These are phyloP conservation scores for Kurtzmaniella quercitrusa DNA, from an alignment of 1,139 yeast genomes.

Conservation along the genomic window DNA sequence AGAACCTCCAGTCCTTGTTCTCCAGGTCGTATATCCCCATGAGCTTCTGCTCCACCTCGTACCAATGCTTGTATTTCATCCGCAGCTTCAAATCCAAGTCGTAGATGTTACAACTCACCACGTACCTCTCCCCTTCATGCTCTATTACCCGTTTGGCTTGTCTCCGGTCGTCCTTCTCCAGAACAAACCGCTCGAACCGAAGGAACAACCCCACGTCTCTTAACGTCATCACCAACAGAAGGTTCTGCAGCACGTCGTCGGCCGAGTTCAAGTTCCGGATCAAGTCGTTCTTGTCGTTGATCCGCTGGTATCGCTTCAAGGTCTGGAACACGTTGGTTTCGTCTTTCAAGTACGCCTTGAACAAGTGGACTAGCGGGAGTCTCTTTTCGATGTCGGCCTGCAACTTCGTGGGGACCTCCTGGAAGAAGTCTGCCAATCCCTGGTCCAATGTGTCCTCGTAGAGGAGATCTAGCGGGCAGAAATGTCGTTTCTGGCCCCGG, in stretches of 20 bases:
- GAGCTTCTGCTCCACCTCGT: constrained; percentile 31
- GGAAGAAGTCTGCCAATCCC: constrained; percentile 33
- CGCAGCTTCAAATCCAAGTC: constrained; percentile 43
- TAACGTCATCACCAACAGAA: constrained; percentile 50
- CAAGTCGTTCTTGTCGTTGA: constrained; percentile 30
- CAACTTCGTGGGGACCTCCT: constrained; percentile 21
- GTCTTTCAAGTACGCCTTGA: constrained; percentile 23
- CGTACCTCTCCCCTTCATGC: constrained; percentile 24
- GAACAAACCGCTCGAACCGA: constrained; percentile 34
- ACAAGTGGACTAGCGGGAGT: constrained; percentile 28
- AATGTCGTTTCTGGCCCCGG: constrained; percentile 31
- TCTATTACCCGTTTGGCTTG: constrained; percentile 28
- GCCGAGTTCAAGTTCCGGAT: constrained; percentile 31
- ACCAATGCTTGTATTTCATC: constrained; percentile 40
- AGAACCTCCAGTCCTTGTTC: constrained; percentile 35
- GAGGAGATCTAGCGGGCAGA: constrained; percentile 42
- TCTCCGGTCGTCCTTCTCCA: constrained; percentile 27
- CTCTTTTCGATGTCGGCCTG: constrained; percentile 16
- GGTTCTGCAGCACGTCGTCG: constrained; percentile 40
- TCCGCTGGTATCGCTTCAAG: constrained; percentile 33
- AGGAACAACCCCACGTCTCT: constrained; percentile 53
- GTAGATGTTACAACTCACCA: constrained; percentile 37
- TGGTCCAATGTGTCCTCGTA: constrained; percentile 27
- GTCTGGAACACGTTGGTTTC: constrained; percentile 36
- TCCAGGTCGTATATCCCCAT: constrained; percentile 32